Conservation (phyloP, 2,329 filamentous ascomycete genomes). For the Fusarium zealandicum region DNA sequence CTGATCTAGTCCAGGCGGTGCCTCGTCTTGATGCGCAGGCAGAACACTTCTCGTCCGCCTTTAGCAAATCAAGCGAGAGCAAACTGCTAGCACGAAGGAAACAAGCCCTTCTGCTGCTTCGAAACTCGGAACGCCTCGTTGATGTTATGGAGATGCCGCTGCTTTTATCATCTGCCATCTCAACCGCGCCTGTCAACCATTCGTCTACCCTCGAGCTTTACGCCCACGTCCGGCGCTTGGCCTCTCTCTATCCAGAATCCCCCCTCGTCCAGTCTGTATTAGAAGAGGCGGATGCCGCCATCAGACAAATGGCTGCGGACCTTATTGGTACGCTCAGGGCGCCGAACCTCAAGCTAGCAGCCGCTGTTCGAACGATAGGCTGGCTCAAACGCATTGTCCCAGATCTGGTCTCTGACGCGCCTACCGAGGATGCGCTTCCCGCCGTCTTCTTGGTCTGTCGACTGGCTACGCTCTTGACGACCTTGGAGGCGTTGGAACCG, state of each 20-base stretch:
- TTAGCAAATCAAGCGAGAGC: conserved; percentile 75
- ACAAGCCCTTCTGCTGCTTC: conserved; percentile 79
- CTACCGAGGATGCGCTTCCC: conserved; percentile 72
- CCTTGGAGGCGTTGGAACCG: conserved; percentile 83
- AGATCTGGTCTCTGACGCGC: conserved; percentile 61
- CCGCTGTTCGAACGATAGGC: conserved; percentile 87
- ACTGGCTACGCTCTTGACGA: conserved; percentile 78
- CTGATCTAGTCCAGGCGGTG: conserved; percentile 73
- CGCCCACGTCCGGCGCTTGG: conserved; percentile 88
- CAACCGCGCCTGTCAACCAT: conserved; percentile 74
- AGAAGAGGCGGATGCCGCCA: conserved; percentile 81
- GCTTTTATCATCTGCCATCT: conserved; percentile 81
- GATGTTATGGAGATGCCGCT: conserved; percentile 91
- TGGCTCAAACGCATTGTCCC: conserved; percentile 89
- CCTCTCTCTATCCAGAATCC: conserved; percentile 82
- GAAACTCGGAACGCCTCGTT: conserved; percentile 87
- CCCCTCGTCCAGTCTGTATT: conserved; percentile 76
- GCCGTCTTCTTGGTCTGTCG: conserved; percentile 89
- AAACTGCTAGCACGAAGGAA: conserved; percentile 76
- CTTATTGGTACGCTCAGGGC: conserved; percentile 79
- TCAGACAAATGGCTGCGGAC: conserved; percentile 87
- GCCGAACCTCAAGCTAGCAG: conserved; percentile 84
- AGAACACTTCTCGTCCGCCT: conserved; percentile 81
- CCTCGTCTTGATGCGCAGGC: conserved; percentile 82
- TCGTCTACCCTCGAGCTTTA: conserved; percentile 89